These are phyloP conservation scores for Wickerhamomyces hampshirensis DNA, from an alignment of 805 yeast species.

Conservation along the genomic window DNA sequence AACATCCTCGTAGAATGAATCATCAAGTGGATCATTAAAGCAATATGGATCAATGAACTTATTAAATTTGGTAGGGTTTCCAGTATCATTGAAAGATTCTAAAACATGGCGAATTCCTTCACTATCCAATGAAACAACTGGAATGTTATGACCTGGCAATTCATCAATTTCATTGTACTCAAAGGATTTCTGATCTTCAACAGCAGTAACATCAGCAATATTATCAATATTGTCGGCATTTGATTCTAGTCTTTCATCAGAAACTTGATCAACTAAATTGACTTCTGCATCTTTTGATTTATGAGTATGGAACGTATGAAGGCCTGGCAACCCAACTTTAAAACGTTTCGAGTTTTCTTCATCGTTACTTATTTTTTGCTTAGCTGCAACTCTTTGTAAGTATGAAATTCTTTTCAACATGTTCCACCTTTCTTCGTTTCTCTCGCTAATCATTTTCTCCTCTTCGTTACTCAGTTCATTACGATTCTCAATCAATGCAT, in stretches of 20 bases:
- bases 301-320: background rate
- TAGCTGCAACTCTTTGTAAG: slow-evolving; percentile 60
- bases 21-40: slow-evolving; percentile 82
- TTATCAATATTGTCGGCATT: background rate
- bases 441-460: slow-evolving; percentile 32
- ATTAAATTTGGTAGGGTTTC: slow-evolving; percentile 25
- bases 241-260: background rate
- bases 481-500: slow-evolving; percentile 28
- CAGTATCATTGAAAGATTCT: slow-evolving; percentile 34
- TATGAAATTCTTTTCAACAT: slow-evolving; percentile 68
- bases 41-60: slow-evolving; percentile 79
- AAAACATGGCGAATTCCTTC: slow-evolving; percentile 38
- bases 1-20: slow-evolving; percentile 76
- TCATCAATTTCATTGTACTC: slow-evolving; percentile 13
- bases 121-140: slow-evolving; percentile 40
- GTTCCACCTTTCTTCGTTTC: slow-evolving; percentile 60
- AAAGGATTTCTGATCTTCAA: background rate
- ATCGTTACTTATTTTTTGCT: slow-evolving; percentile 36
- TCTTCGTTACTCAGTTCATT: slow-evolving; percentile 30
- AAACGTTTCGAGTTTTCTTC: slow-evolving; percentile 34
- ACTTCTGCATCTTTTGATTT: background rate
- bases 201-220: background rate
- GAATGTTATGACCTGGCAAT: slow-evolving; percentile 27
- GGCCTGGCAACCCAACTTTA: slow-evolving; percentile 14
- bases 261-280: background rate